Base-by-base conservation (phyloP, 1,139 yeast genomes). In the Yamadazyma oceani region DNA sequence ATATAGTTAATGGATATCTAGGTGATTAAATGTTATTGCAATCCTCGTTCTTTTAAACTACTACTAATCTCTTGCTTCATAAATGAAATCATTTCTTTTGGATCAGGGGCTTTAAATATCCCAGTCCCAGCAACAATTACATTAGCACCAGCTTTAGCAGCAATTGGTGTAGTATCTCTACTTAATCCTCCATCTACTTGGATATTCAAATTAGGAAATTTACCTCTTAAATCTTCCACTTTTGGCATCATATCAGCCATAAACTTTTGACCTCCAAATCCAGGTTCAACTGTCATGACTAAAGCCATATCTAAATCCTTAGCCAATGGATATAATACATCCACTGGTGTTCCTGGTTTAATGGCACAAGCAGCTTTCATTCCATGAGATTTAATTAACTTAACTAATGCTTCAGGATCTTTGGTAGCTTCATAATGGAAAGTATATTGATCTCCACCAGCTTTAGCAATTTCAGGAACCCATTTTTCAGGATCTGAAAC, bases 151-250 rank as follows among this genome's bases (percentile, higher is more conserved):
- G 97, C 97, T 41, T 75, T 73, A 16, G 97, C 96, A 40, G 97
- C 97, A 26, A 74, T 75, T 37, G 79, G 85, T 38, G 88, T 80
- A 5, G 95, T 92, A 35, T 79, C 89, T 49, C 81, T 82, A 42
- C 95, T 95, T 46, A 92, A 71, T 0, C 99, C 99, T 45, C 99
- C 99, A 59, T 92, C 99, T 24, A 92, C 99, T 66, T 92, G 94
- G 51, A 92, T 86, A 62, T 92, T 82, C 59, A 90, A 69, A 25
- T 81, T 59, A 13, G 97, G 97, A 63, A 73, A 86, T 57, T 74
- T 78, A 35, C 62, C 60, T 60, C 99, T 80, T 53, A 92, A 73
- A 26, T 70, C 71, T 53, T 79, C 82, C 32, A 92, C 97, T 66
- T 92, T 92, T 44, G 94, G 87, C 97, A 92, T 90, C 96, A 90